These are phyloP conservation scores for Cystoderma amianthinum DNA, from an alignment of 768 basidiomycete species.

Conservation along the genomic window DNA sequence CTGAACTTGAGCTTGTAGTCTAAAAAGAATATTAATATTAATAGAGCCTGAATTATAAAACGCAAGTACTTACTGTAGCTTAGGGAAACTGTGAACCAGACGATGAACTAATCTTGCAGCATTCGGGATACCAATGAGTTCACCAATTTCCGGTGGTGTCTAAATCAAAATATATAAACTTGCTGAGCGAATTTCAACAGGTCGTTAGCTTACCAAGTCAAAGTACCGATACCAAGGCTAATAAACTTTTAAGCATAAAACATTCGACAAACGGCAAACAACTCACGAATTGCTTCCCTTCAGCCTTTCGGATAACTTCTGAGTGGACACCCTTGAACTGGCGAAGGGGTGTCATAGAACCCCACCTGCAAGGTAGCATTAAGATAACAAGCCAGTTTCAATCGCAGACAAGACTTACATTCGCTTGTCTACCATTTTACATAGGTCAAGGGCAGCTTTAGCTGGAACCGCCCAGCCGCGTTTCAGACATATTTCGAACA, in stretches of 20 bases:
- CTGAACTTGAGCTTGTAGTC: slow-evolving; percentile 91
- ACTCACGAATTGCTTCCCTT: slow-evolving; percentile 94
- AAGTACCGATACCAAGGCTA: slow-evolving; percentile 55
- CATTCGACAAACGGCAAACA: slow-evolving; percentile 1
- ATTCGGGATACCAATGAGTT: slow-evolving; percentile 89
- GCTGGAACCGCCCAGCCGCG: slow-evolving; percentile 97
- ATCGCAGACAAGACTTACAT: slow-evolving; percentile 51
- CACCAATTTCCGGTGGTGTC: slow-evolving; percentile 86
- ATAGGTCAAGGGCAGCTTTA: slow-evolving; percentile 83
- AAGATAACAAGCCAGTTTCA: too few species aligned
- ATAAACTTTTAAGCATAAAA: neutral
- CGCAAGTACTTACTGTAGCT: slow-evolving; percentile 59
- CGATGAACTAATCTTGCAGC: slow-evolving; percentile 89
- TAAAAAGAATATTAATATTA: slow-evolving; percentile 15
- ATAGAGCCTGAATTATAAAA: neutral
- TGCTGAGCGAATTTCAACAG: neutral
- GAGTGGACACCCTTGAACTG: slow-evolving; percentile 90
- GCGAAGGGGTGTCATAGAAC: slow-evolving; percentile 93
- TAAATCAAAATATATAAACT: neutral
- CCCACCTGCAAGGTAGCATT: slow-evolving; percentile 64
- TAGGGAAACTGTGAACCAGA: slow-evolving; percentile 94
- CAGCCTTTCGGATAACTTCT: slow-evolving; percentile 85
- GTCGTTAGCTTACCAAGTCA: slow-evolving; percentile 40
- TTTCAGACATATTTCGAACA: slow-evolving; percentile 97
- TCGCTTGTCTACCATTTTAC: slow-evolving; percentile 91